phyloP scores from a whole-genome alignment of 805 yeast genomes.

The Myxozyma vanderwaltii region DNA sequence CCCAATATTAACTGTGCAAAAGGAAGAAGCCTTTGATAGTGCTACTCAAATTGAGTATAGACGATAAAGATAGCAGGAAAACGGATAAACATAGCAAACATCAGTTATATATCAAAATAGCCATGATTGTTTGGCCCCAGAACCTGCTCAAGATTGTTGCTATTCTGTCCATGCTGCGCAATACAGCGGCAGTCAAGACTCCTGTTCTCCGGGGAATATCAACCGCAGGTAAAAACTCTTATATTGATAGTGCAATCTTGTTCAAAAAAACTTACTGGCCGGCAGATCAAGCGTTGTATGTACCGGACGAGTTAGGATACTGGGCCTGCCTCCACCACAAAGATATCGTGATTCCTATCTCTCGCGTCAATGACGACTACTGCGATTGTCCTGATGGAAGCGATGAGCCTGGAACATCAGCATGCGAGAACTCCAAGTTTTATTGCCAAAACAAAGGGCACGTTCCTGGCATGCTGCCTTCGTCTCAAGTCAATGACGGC shows the following conservation, averaged over 20 bases:
- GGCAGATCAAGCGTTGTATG: constrained; percentile 1
- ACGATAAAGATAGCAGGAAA: neutral
- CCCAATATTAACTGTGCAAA: no score
- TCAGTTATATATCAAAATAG: no score
- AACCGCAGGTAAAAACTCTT: constrained; percentile 4
- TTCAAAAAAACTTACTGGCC: neutral
- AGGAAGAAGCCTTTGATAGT: neutral
- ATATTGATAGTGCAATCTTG: neutral
- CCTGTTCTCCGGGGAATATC: constrained; percentile 12
- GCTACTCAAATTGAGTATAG: neutral
- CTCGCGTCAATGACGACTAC: constrained; percentile 79
- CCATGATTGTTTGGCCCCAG: neutral
- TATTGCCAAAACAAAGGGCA: constrained; percentile 81
- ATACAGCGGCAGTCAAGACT: constrained; percentile 3
- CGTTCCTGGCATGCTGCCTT: constrained; percentile 61
- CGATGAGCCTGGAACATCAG: constrained; percentile 95
- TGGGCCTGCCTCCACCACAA: constrained; percentile 77
- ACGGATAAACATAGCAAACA: no score
- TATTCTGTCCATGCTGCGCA: neutral
- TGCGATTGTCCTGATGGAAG: constrained; percentile 98
- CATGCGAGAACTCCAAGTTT: constrained; percentile 62
- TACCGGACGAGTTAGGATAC: constrained; percentile 52
- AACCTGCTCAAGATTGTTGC: neutral
- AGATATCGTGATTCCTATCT: constrained; percentile 58
- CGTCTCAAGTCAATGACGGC: constrained; percentile 79